phyloP scores from a whole-genome alignment of 202 grass and related monocot genomes.

The Zizania palustris region DNA sequence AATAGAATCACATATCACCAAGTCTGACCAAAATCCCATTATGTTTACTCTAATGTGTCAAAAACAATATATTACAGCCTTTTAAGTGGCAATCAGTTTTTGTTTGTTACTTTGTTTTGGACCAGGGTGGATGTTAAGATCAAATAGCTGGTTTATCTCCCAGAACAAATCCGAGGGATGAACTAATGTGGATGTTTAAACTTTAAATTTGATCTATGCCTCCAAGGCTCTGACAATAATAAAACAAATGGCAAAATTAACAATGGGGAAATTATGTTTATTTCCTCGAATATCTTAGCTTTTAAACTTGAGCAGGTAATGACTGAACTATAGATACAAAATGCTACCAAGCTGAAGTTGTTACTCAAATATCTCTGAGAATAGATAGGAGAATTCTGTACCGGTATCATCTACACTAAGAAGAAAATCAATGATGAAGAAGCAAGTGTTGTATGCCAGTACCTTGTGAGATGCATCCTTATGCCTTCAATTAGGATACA shows the following conservation, averaged over 20 bases:
- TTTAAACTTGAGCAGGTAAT: neutral
- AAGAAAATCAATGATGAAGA: neutral
- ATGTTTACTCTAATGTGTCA: neutral
- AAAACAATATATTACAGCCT: neutral
- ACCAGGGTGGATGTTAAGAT: constrained; percentile 7
- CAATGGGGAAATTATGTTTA: neutral
- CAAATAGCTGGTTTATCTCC: constrained; percentile 23
- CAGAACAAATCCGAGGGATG: constrained; percentile 1
- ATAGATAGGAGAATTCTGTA: neutral
- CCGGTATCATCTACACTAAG: neutral
- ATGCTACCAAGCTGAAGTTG: neutral
- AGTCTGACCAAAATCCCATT: neutral
- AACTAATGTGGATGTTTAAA: constrained; percentile 10
- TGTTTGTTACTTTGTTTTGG: constrained; percentile 19
- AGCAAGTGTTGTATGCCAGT: constrained; percentile 14
- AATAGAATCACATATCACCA: constrained; percentile 2
- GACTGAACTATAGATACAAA: neutral
- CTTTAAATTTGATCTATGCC: neutral
- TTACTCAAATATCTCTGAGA: neutral
- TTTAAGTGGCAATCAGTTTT: constrained; percentile 7
- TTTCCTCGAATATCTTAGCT: neutral
- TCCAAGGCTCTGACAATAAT: neutral
- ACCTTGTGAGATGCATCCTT: constrained; percentile 33
- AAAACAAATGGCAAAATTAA: neutral
- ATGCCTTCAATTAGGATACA: constrained; percentile 13